phyloP scores from a whole-genome alignment of 176 grass and related monocot species.

The Oryza brachyantha region DNA sequence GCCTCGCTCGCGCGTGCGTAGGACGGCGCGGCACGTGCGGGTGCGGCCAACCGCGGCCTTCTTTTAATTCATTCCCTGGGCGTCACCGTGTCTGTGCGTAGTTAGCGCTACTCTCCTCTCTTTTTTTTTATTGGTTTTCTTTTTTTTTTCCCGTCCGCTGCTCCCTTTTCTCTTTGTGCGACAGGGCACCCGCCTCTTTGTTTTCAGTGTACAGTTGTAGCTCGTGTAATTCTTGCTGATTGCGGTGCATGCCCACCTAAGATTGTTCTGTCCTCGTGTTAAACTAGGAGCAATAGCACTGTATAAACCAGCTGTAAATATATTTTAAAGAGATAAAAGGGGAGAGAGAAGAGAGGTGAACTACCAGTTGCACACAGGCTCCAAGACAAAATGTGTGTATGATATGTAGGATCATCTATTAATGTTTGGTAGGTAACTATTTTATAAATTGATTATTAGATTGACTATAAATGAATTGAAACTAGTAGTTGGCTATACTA shows the following conservation, averaged over 20 bases:
- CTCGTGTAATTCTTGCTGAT: not conserved
- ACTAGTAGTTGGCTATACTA: too few relatives aligned
- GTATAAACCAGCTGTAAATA: too few relatives aligned
- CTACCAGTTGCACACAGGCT: too few relatives aligned
- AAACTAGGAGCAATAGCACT: not conserved
- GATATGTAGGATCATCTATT: too few relatives aligned
- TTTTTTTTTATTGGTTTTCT: too few relatives aligned
- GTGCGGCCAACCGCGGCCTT: constrained; percentile 20
- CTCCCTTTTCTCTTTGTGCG: not conserved
- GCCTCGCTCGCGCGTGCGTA: constrained; percentile 20
- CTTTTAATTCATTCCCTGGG: not conserved
- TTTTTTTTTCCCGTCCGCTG: not conserved
- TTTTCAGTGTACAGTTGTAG: not conserved
- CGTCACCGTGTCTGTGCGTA: constrained; percentile 25
- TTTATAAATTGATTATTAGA: too few relatives aligned
- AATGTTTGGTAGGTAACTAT: too few relatives aligned
- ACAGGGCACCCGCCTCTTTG: constrained; percentile 16
- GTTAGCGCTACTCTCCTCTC: not conserved
- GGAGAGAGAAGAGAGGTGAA: too few relatives aligned
- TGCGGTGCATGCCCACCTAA: not conserved
- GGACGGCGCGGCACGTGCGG: constrained; percentile 52
- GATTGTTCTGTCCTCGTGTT: not conserved
- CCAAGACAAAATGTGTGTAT: too few relatives aligned
- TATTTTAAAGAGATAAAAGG: too few relatives aligned
- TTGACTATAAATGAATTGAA: too few relatives aligned